phyloP scores from a whole-genome alignment of 371 early-diverging fungal genomes.

The Rhizomucor pusillus region DNA sequence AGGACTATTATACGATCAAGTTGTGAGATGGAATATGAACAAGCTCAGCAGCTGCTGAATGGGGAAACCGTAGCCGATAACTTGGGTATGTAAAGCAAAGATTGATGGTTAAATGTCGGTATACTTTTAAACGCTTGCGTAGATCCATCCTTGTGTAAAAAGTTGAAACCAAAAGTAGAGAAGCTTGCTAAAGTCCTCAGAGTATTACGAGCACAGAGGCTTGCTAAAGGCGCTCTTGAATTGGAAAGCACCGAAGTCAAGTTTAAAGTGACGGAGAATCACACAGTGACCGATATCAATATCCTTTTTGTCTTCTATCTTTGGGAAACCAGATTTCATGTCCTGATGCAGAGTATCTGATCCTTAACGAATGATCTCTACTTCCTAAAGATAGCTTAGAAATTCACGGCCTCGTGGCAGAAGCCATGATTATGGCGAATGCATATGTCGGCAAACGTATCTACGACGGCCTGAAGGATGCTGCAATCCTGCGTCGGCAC shows the following conservation, averaged over 20 bases:
- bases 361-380: constrained; percentile 23
- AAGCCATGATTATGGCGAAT: constrained; percentile 99
- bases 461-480: constrained; percentile 72
- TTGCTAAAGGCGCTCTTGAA: constrained; percentile 66
- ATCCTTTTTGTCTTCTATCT: constrained; percentile 46
- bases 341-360: constrained; percentile 28
- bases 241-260: constrained; percentile 75
- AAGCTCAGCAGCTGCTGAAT: constrained; percentile 88
- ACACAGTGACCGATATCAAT: constrained; percentile 64
- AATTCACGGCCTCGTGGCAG: constrained; percentile 95
- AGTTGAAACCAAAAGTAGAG: constrained; percentile 45
- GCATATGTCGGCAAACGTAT: constrained; percentile 88
- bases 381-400: constrained; percentile 81
- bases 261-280: constrained; percentile 62
- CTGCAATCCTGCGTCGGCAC: constrained; percentile 89
- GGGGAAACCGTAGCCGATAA: constrained; percentile 50
- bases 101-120: too few species aligned
- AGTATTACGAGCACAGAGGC: constrained; percentile 50
- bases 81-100: constrained; percentile 27
- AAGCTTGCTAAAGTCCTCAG: constrained; percentile 59
- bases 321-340: constrained; percentile 21
- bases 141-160: constrained; percentile 44
- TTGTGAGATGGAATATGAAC: constrained; percentile 87
- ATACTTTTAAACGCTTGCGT: neutral
- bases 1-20: constrained; percentile 81